phyloP scores from a whole-genome alignment of 257 asterid species.

The Jacaranda copaia region DNA sequence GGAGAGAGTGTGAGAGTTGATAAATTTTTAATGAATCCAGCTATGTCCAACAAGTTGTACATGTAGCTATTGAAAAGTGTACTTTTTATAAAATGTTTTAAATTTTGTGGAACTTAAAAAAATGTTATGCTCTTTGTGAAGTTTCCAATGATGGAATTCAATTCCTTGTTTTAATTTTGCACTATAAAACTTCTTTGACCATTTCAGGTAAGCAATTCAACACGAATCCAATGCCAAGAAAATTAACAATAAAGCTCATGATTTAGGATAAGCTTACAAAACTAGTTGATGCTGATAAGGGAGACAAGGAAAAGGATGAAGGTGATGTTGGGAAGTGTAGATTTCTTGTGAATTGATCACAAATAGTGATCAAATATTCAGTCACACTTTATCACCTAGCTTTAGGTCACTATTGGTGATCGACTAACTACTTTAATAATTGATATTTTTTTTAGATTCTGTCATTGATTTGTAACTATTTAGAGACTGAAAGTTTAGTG shows the following conservation, averaged over 20 bases:
- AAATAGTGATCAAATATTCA: too few species aligned
- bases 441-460: too few species aligned
- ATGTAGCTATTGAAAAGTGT: background rate
- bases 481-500: too few species aligned
- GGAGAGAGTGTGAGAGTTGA: background rate
- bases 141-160: constrained; percentile 1
- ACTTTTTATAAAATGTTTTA: background rate
- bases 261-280: constrained; percentile 91
- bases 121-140: background rate
- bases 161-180: background rate
- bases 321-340: constrained; percentile 49
- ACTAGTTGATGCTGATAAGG: constrained; percentile 77
- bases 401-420: too few species aligned
- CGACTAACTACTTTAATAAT: too few species aligned
- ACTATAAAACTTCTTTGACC: constrained; percentile 14
- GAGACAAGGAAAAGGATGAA: constrained; percentile 62
- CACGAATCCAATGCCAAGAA: constrained; percentile 59
- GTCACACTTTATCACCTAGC: too few species aligned
- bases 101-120: background rate
- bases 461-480: too few species aligned
- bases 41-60: background rate
- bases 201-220: constrained; percentile 64
- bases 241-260: constrained; percentile 61
- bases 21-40: background rate
- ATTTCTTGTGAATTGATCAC: background rate